Evolutionary conservation across 148 eudicot genomes (phyloP).

Genomic region (Pouteria glomerata): DNA sequence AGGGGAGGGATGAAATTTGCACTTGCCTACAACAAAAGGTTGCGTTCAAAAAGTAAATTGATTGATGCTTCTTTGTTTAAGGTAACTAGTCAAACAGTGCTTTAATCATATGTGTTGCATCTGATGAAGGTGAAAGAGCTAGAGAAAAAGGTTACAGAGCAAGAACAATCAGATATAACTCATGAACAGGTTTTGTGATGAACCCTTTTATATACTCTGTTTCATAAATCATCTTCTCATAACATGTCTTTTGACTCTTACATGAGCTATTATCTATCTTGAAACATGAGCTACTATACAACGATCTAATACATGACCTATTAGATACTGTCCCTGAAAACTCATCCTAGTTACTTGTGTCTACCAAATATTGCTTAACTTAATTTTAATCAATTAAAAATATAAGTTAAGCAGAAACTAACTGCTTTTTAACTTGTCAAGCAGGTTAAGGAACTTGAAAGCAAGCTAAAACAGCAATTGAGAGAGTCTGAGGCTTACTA

Average conservation of each 20-base stretch:
- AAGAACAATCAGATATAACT: constrained; percentile 41
- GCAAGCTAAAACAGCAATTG: constrained; percentile 59
- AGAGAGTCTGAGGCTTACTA: constrained; percentile 48
- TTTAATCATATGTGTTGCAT: constrained; percentile 15
- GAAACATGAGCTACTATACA: too few relatives aligned
- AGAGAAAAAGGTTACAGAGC: constrained; percentile 62
- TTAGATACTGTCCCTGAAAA: too few relatives aligned
- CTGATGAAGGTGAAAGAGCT: constrained; percentile 60
- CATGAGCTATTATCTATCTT: too few relatives aligned
- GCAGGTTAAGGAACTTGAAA: constrained; percentile 75
- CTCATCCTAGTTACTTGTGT: too few relatives aligned
- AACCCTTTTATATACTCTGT: not conserved
- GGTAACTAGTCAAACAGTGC: not conserved
- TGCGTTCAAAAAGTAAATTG: not conserved
- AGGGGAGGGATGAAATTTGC: constrained; percentile 62
- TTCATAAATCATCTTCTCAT: not conserved
- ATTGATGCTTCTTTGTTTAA: not conserved
- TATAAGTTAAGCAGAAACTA: not conserved
- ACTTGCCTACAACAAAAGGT: constrained; percentile 65
- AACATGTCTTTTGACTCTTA: not conserved
- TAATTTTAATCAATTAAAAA: not conserved
- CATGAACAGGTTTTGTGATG: constrained; percentile 34
- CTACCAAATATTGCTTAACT: not conserved
- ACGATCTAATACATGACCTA: too few relatives aligned
- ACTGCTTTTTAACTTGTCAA: constrained; percentile 10